Base-by-base conservation (phyloP, 2,329 filamentous ascomycete genomes). In the Talaromyces sp. region DNA sequence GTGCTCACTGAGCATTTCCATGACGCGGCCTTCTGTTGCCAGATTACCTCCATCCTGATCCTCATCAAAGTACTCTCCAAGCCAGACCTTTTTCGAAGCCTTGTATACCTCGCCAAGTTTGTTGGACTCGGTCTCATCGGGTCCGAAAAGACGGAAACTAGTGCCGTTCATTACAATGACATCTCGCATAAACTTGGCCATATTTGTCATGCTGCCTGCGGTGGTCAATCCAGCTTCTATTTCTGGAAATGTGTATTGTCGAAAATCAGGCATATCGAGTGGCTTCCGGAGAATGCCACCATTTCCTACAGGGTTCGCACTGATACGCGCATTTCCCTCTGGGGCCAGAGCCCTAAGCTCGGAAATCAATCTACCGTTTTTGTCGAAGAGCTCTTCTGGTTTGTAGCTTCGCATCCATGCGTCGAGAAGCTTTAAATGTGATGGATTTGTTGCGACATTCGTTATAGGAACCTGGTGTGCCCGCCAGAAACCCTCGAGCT, bases 1-100 rank as follows among this genome's bases (percentile, higher is more conserved):
- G 72, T 93, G 90, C 74, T 93, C 90, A 18, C 87, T 90, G n/a
- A 93, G 83, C 73, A 92, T 92, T 73, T 93, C 90, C 88, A 93
- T 92, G 40, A 92, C 89, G 31, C 89, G 83, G 16, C 90, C 90
- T 14, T 82, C 81, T 18, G 79, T 83, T 5, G 86, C 83, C 28
- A 93, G 79, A 68, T 93, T 92, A 64, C 90, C 89, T 9, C 89
- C 89, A 68, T 92, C 87, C 7, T 78, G 75, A 68, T 93, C 90
- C 70, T 92, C 89, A 4, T 90, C 87, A 64, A 92, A 89, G 72
- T 89, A 90, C 56, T 91, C 89, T 5, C 85, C 89, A 79, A 92
- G 81, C 89, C 90, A 92, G 3, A 90, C 89, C 75, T 92, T 92
- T 82, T 91, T 89, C 5, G 87, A 87, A 1, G 84, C 88, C 62